phyloP scores from a whole-genome alignment of 2,329 filamentous ascomycete genomes.

The Pezicula neosporulosa region DNA sequence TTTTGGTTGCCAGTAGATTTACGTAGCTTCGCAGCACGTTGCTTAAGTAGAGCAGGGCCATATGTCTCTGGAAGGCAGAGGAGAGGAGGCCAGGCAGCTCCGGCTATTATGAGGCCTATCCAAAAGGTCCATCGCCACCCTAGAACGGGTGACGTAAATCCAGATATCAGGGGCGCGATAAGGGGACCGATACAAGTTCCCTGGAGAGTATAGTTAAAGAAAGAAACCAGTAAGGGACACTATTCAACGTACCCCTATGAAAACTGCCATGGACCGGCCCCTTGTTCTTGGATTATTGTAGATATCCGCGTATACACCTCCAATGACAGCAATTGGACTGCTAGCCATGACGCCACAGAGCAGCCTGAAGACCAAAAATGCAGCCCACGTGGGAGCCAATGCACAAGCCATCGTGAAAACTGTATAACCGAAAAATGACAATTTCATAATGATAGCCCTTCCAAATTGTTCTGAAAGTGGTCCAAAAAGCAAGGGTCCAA shows the following conservation, averaged over 20 bases:
- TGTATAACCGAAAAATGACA: slow-evolving; percentile 66
- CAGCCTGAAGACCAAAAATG: slow-evolving; percentile 60
- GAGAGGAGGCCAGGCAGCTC: slow-evolving; percentile 51
- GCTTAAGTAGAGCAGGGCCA: slow-evolving; percentile 53
- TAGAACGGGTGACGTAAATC: slow-evolving; percentile 53
- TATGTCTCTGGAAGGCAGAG: slow-evolving; percentile 66
- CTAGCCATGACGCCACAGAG: slow-evolving; percentile 55
- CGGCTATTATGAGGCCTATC: slow-evolving; percentile 62
- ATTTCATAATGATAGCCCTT: slow-evolving; percentile 53
- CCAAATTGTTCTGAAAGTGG: slow-evolving; percentile 65
- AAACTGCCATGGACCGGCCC: slow-evolving; percentile 58
- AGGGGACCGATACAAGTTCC: slow-evolving; percentile 62
- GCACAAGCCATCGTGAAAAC: slow-evolving; percentile 63
- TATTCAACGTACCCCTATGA: slow-evolving; percentile 51
- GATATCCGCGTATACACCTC: slow-evolving; percentile 63
- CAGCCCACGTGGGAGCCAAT: slow-evolving; percentile 56
- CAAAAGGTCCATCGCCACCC: slow-evolving; percentile 63
- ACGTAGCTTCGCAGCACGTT: slow-evolving; percentile 55
- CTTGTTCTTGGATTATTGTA: slow-evolving; percentile 52
- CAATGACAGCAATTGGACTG: slow-evolving; percentile 59
- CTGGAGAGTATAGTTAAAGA: slow-evolving; percentile 27
- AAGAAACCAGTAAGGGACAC: not conserved
- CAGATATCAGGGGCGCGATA: slow-evolving; percentile 57
- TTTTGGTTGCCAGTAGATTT: slow-evolving; percentile 49
- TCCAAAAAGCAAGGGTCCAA: slow-evolving; percentile 55